A percentile compares a stretch with the other conserved stretches of the same genome.
These are phyloP conservation scores for Vanilla planifolia DNA, from an alignment of 106 monocot species.

Conservation along the genomic window DNA sequence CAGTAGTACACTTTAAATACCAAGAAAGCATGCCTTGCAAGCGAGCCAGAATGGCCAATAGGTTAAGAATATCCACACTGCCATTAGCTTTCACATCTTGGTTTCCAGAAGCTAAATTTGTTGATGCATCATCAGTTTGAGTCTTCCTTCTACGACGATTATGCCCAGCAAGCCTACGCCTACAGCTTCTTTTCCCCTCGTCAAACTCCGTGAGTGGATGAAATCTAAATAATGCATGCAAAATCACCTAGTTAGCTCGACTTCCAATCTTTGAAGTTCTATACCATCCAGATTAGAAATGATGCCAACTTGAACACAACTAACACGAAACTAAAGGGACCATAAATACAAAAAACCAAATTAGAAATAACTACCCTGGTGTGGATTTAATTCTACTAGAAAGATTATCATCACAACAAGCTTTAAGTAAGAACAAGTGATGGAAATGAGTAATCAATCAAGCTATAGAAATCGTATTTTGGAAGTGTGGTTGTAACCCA, in stretches of 20 bases:
- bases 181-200: conserved; percentile 96
- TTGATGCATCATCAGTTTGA: conserved; percentile 70
- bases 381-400: too few species aligned
- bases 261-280: background rate
- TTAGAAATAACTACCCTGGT: too few species aligned
- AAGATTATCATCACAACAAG: too few species aligned
- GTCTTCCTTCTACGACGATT: conserved; percentile 90
- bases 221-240: conserved; percentile 45
- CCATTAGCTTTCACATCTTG: conserved; percentile 43
- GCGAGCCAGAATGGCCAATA: conserved; percentile 50
- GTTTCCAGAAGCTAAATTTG: conserved; percentile 39
- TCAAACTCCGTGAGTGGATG: conserved; percentile 92
- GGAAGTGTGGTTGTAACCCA: too few species aligned
- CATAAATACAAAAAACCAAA: too few species aligned
- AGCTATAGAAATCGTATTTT: too few species aligned
- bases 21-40: conserved; percentile 58
- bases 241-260: background rate
- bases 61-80: conserved; percentile 53
- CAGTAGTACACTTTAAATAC: background rate
- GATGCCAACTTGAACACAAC: too few species aligned
- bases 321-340: too few species aligned
- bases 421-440: too few species aligned
- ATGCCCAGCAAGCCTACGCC: conserved; percentile 91
- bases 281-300: too few species aligned
- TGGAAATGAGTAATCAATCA: too few species aligned